These are phyloP conservation scores for Zoysia pacifica DNA, from an alignment of 176 grass and related monocot genomes.

Conservation along the genomic window DNA sequence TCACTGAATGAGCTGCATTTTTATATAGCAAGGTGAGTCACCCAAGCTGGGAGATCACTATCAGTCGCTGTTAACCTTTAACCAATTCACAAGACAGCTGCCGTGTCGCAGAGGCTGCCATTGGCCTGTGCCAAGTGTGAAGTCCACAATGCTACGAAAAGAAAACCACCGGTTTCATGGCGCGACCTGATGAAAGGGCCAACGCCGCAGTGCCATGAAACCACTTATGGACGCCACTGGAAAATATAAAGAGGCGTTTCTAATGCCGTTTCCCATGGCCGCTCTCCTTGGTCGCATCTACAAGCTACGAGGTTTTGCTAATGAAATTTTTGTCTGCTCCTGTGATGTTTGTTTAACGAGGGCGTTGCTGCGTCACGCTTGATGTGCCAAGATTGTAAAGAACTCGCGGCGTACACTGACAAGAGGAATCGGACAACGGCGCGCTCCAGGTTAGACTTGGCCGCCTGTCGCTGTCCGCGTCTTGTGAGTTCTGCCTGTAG, in stretches of 20 bases:
- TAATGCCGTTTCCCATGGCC: slow-evolving; percentile 24
- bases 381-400: not conserved
- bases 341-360: slow-evolving; percentile 10
- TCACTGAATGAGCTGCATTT: not conserved
- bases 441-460: slow-evolving; percentile 19
- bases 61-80: slow-evolving; percentile 38
- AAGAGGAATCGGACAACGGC: slow-evolving; percentile 12
- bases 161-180: not conserved
- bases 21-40: slow-evolving; percentile 17
- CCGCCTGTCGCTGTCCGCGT: not conserved
- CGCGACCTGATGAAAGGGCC: not conserved
- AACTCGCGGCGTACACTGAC: slow-evolving; percentile 23
- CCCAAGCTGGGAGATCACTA: slow-evolving; percentile 2
- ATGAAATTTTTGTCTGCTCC: not conserved
- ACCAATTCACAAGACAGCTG: slow-evolving; percentile 26
- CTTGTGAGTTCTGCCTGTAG: not conserved
- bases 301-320: not conserved
- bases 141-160: slow-evolving; percentile 40
- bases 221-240: slow-evolving; percentile 1
- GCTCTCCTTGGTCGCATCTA: slow-evolving; percentile 22
- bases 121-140: slow-evolving; percentile 43
- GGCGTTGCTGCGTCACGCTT: slow-evolving; percentile 3
- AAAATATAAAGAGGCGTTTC: not conserved
- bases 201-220: not conserved
- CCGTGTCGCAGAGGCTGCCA: not conserved